Base-by-base conservation (phyloP, 176 grass and related monocot genomes). In the Lolium rigidum region DNA sequence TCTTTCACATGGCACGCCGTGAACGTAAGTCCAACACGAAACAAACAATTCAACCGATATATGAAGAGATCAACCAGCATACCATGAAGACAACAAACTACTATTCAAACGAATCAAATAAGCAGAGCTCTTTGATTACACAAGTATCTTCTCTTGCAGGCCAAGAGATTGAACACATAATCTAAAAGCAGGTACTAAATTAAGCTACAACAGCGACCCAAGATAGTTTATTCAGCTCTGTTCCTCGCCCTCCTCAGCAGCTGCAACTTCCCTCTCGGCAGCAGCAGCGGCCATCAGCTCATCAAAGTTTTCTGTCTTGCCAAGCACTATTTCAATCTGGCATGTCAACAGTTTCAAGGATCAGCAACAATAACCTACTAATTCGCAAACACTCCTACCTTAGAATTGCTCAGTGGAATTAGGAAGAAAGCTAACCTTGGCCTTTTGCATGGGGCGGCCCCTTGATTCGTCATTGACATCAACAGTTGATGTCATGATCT, bases 221-320 rank as follows among this genome's bases (percentile, higher is more conserved):
- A 24, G 22, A 50, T 58, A 37, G 16, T 35, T 84, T 35, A 28
- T 86, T 90, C 78, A 96, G 81, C 18, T 87, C 73, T 92, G 86
- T 83, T 90, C 90, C 71, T 96, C 92, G 2, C 74, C 92, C 43
- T 92, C 88, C 10, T 64, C 88, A 0, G 59, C 82, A 0, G 82
- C 82, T 1, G 72, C 83, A 9, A 82, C 90, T 46, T 94, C 94
- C 76, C 94, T 92, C 90, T 96, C 94, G 35, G 90, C 92, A 6
- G 89, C 87, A 38, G 91, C 92, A 31, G 90, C 90, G 0, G 92
- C 92, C 97, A 99, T 99, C 65, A 99, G 71, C 84, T 99, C 97
- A 83, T 99, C 97, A 21, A 99, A 99, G 74, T 94, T 96, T 51
- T 95, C 92, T 0, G 97, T 96, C 79, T 99, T 99, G 11, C 94